Base-by-base conservation (phyloP, 2,329 filamentous ascomycete genomes). In the Xylaria sp. region DNA sequence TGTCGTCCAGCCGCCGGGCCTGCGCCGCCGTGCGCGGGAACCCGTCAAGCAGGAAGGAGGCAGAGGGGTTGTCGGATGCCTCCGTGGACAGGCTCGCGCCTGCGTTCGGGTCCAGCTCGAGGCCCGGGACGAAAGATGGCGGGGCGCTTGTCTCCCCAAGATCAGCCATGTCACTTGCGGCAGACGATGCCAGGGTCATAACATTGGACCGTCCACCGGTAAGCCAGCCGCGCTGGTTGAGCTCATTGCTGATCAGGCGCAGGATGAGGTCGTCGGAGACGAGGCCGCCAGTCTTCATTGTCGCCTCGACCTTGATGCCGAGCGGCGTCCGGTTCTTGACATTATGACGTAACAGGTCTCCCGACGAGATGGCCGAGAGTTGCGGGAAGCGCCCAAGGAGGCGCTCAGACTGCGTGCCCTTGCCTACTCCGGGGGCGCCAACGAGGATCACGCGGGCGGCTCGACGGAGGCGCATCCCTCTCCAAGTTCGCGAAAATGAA, bases 391-490 rank as follows among this genome's bases (percentile, higher is more conserved):
- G 86, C 64, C 87, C 79, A 63, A 97, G 86, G 59, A 99, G 80
- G 57, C 94, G 86, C 72, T 96, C 90, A 47, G 91, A 91, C 77
- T 99, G 94, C 2, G 94, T 99, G 59, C 93, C 94, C 74, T 99
- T 99, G 59, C 94, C 94, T 52, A 96, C 94, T 54, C 92, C 92
- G n/a, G 94, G 94, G 48, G 93, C 92, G 65, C 94, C 94, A 66
- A 99, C 85, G 63, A 99, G 85, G 69, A 99, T 97, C 60, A 97
- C 88, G 59, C 94, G 89, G 50, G 94, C 94, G 53, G 94, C 93
- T 75, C 82, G 87, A 62, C 81, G 83, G 68, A 95, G 84, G 76
- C 85, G 80, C 84, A 87, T 87, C 62, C 29, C 29, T 34, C 11
- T 4, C 5, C 11, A 34, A 13, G 65, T 72, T 68, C 54, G 63